A percentile compares a stretch with the other conserved stretches of the same genome.
These are phyloP conservation scores for Physcia stellaris DNA, from an alignment of 495 filamentous ascomycete genomes.

Conservation along the genomic window DNA sequence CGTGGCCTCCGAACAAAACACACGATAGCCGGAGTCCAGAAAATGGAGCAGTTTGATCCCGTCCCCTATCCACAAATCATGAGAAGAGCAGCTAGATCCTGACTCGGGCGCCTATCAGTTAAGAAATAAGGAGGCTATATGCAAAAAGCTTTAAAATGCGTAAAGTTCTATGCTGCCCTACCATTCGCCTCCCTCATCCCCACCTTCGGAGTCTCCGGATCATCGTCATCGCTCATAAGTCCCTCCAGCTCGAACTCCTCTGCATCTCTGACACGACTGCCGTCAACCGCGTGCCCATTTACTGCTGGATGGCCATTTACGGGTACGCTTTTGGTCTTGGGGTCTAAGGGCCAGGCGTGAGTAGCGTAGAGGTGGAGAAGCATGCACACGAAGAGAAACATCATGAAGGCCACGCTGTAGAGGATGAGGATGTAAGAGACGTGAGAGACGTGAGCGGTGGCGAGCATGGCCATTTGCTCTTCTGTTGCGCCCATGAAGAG, in stretches of 20 bases:
- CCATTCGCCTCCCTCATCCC: not conserved
- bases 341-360: conserved; percentile 31
- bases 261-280: conserved; percentile 49
- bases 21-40: too few relatives aligned
- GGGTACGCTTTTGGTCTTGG: conserved; percentile 12
- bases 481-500: conserved; percentile 96
- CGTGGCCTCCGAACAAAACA: too few relatives aligned
- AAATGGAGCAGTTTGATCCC: too few relatives aligned
- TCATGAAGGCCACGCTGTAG: conserved; percentile 75
- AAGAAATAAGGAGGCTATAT: too few relatives aligned
- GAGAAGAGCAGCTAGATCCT: too few relatives aligned
- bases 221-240: conserved; percentile 77
- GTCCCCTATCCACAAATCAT: too few relatives aligned
- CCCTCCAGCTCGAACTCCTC: conserved; percentile 87
- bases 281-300: conserved; percentile 42
- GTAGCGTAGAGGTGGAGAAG: conserved; percentile 73
- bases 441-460: conserved; percentile 61
- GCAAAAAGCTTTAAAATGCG: too few relatives aligned
- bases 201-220: conserved; percentile 14
- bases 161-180: not conserved
- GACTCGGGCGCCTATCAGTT: too few relatives aligned
- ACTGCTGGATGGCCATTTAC: conserved; percentile 6
- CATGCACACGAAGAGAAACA: conserved; percentile 80
- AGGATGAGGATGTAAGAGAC: conserved; percentile 85
- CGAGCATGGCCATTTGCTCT: conserved; percentile 76